Evolutionary conservation across 2,329 filamentous ascomycete genomes (phyloP), one percentile per base, ranked within the genome.

Genomic region (Fusarium heterosporum): DNA sequence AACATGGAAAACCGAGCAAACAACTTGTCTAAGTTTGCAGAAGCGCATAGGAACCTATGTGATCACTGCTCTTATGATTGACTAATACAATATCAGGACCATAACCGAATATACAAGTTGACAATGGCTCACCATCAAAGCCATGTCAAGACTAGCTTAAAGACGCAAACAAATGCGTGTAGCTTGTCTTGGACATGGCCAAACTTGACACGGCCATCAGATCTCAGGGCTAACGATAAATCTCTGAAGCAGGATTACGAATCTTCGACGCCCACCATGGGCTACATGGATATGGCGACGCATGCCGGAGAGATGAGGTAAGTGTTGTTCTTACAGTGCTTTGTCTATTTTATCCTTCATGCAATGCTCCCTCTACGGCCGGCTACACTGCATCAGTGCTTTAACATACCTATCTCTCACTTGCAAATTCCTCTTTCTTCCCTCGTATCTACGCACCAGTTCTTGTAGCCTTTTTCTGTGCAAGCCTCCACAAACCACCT

Each of bases 271-370:
- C 77, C 75, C 72, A 83, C 82, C 75, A 78, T 86, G 75, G 83
- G 85, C 71, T 87, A 85, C 73, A 80, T 86, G 74, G 83, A 84
- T 53, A 80, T 86, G 71, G 81, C 80, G 54, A 76, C 81, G 50
- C 79, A 81, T 70, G 74, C 79, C 30, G 77, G 74, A 81, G 84
- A 87, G 74, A 84, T 86, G 79, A 84, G 85, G 85, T 87, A 76
- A 75, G 85, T 83, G 43, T 45, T 39, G 39, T 45, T 57, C 28
- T 56, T 72, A 28, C 17, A 38, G 17, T 55, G 56, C 66, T 74
- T 72, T 61, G 55, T 19, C 30, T 55, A 26, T 16, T 36, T 30
- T 57, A 10, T 50, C 50, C 19, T 16, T 22, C 25, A n/a, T 28
- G 39, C 12, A 32, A 26, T 49, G 26, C 41, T 43, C 30, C 16